Evolutionary conservation across 345 rosid species (phyloP), one percentile per base, ranked within the genome.

Genomic region (Populus simonii): DNA sequence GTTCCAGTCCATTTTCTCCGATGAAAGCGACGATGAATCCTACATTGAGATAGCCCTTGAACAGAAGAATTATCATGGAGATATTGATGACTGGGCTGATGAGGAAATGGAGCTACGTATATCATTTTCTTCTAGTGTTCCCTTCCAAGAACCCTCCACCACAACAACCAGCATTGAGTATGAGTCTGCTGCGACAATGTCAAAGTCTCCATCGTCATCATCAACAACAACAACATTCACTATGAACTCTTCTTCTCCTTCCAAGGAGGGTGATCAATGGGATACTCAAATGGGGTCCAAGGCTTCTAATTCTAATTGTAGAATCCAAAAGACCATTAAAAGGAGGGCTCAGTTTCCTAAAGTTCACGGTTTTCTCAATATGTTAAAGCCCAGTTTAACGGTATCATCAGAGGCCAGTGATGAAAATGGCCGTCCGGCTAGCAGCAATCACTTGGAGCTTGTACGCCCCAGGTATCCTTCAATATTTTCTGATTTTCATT

Each of bases 31-130:
- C 6, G 81, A 79, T 1, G 89, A 84, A 18, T 72, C 83, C 8
- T 87, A 74, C 80, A 84, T 87, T 29, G 89, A 87, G 76, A 87
- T 87, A 18, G 82, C 74, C 57, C 74, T 87, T 47, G 81, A 74
- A 22, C 45, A 18, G 23, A 62, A 83, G 1, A 22, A 25, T 6
- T 43, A 11, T 20, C 43, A 4, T 33, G 76, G 47, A 11, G 76
- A 61, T 49, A 61, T 73, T 7, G 31, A 70, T 8, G 23, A 6
- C 51, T 13, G 33, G 20, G 66, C 65, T 23, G 65, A 66, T 8
- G 66, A 51, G 18, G 68, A 36, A 23, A 31, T 76, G 81, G 82
- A 81, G 80, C 77, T 81, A 9, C 85, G 85, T 8, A 70, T 81
- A 57, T 87, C 86, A 2, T 81, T 87, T 49, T 81, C 89, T 2